A percentile compares a stretch with the other conserved stretches of the same genome.
Evolutionary conservation across 805 yeast genomes (phyloP).

Genomic region (Scheffersomyces lignosus): DNA sequence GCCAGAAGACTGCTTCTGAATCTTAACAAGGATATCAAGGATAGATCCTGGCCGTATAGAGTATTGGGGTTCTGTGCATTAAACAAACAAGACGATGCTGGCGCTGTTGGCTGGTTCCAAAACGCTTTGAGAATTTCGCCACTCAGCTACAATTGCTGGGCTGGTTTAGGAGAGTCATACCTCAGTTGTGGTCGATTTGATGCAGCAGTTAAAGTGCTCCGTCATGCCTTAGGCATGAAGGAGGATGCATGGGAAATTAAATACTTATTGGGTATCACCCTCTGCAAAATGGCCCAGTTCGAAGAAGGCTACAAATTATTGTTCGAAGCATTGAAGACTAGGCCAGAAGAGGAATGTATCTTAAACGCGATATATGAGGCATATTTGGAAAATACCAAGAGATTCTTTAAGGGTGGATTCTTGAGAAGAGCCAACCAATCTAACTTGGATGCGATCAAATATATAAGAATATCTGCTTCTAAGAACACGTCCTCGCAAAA

Average conservation of each 20-base stretch:
- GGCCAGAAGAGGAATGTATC: conserved; percentile 50
- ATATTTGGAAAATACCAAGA: conserved; percentile 52
- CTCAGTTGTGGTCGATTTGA: conserved; percentile 79
- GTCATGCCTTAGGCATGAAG: conserved; percentile 57
- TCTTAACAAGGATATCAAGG: conserved; percentile 27
- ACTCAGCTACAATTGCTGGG: conserved; percentile 78
- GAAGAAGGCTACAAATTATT: conserved; percentile 57
- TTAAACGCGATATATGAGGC: conserved; percentile 58
- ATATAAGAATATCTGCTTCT: conserved; percentile 37
- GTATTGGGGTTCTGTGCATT: conserved; percentile 78
- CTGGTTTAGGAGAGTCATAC: conserved; percentile 97
- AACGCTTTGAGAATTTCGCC: conserved; percentile 71
- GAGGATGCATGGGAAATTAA: conserved; percentile 59
- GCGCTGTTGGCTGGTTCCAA: conserved; percentile 89
- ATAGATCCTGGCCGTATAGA: conserved; percentile 82
- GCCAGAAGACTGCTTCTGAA: conserved; percentile 48
- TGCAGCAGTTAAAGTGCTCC: conserved; percentile 83
- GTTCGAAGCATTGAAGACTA: conserved; percentile 36
- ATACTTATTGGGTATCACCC: conserved; percentile 67
- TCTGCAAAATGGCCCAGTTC: conserved; percentile 64
- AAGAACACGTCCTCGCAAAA: conserved; percentile 43
- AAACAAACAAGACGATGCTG: conserved; percentile 67
- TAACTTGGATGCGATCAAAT: conserved; percentile 47
- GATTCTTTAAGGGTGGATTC: conserved; percentile 58
- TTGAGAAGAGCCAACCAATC: conserved; percentile 61